These are phyloP conservation scores for Fusarium tricinctum DNA, from an alignment of 2,329 filamentous ascomycete genomes.

Conservation along the genomic window DNA sequence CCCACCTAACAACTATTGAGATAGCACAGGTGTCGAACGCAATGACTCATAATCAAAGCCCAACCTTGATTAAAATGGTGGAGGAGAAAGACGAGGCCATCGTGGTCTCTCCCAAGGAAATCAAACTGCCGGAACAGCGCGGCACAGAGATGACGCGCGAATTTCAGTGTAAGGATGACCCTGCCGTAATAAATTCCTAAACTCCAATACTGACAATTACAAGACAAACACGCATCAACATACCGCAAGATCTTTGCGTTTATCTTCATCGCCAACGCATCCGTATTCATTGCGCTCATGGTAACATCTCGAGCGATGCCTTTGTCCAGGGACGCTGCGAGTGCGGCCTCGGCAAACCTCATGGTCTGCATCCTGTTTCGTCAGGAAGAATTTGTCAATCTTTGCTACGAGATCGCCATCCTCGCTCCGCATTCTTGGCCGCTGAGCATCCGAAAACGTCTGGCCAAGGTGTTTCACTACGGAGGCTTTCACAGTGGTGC, in stretches of 20 bases:
- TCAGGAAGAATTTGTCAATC: constrained; percentile 23
- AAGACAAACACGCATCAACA: constrained; percentile 14
- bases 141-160: neutral
- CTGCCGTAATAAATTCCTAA: accelerated
- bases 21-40: neutral
- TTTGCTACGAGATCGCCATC: constrained; percentile 24
- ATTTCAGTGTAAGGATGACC: neutral
- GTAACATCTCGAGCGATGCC: neutral
- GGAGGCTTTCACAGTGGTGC: constrained; percentile 27
- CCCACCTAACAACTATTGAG: neutral
- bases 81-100: neutral
- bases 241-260: constrained; percentile 18
- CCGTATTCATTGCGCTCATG: constrained; percentile 4
- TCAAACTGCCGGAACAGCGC: constrained; percentile 5
- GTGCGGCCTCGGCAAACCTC: constrained; percentile 26
- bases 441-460: neutral
- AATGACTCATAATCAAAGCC: neutral
- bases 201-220: accelerated
- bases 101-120: neutral
- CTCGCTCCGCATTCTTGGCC: constrained; percentile 25
- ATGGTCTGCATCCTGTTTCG: constrained; percentile 29
- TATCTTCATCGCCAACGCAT: constrained; percentile 4
- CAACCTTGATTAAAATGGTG: neutral
- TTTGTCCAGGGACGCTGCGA: constrained; percentile 15
- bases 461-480: constrained; percentile 26